These are phyloP conservation scores for Coccomyxa sp. DNA, from an alignment of 139 green algal genomes.

Conservation along the genomic window DNA sequence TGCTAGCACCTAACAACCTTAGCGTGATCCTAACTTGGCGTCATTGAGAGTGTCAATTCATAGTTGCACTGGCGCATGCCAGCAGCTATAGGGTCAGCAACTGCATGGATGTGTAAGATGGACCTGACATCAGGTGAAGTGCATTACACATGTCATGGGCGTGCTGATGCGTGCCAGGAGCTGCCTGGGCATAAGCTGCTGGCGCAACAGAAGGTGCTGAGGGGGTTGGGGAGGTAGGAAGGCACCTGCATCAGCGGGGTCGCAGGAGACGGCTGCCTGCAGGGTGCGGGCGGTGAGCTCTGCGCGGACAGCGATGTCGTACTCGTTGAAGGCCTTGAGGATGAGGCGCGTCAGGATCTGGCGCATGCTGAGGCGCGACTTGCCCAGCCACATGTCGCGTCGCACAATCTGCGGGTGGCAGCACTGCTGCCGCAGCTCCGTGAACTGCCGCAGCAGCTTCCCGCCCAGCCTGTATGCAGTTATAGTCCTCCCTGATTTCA, in stretches of 20 bases:
- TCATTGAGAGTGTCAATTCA: too few species aligned
- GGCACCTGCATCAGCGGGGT: not conserved
- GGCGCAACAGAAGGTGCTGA: too few species aligned
- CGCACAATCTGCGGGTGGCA: constrained; percentile 47
- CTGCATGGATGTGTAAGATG: too few species aligned
- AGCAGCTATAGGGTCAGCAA: too few species aligned
- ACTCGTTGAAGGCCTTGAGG: constrained; percentile 15
- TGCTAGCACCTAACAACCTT: not conserved
- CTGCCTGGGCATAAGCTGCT: not conserved
- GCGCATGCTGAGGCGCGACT: constrained; percentile 33
- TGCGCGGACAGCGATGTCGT: constrained; percentile 5
- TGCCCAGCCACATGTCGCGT: constrained; percentile 21
- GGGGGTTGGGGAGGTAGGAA: too few species aligned
- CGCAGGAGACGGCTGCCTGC: not conserved
- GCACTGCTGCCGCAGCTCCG: constrained; percentile 30
- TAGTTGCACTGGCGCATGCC: too few species aligned
- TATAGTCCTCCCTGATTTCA: too few species aligned
- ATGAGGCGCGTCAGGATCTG: constrained; percentile 35
- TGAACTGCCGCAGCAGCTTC: constrained; percentile 20
- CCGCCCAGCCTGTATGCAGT: not conserved
- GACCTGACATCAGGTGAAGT: too few species aligned
- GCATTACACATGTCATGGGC: too few species aligned
- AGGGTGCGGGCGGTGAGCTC: not conserved
- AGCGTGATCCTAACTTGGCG: too few species aligned
- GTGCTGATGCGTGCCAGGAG: too few species aligned